A percentile compares a stretch with the other conserved stretches of the same genome.
Conservation (phyloP, 257 asterid genomes). For the Nicotiana noctiflora region DNA sequence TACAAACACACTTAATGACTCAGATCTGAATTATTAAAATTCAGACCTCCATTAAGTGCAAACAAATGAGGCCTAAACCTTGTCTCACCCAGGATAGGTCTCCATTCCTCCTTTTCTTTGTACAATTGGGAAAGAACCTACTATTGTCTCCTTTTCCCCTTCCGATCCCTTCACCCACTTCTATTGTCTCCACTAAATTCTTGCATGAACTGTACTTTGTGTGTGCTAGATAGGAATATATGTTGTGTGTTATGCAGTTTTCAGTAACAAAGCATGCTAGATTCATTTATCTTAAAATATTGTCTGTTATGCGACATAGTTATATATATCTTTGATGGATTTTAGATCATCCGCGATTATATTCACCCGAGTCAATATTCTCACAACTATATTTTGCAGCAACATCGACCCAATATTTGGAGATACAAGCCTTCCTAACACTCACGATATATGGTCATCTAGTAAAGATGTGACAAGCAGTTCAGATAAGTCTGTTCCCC, state of each 20-base stretch:
- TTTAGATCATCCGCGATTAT: conserved; percentile 11
- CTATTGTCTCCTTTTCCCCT: neutral
- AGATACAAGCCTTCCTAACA: conserved; percentile 38
- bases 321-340: neutral
- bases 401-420: conserved; percentile 61
- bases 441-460: conserved; percentile 74
- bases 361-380: conserved; percentile 54
- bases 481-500: conserved; percentile 33
- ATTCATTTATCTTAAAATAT: neutral
- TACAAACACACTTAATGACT: no score
- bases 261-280: neutral
- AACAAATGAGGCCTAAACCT: neutral
- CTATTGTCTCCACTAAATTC: neutral
- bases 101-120: neutral
- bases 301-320: neutral
- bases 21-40: no score
- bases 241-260: neutral
- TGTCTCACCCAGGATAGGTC: neutral
- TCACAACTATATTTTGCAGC: conserved; percentile 83
- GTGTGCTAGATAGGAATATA: neutral
- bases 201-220: neutral
- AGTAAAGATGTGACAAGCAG: conserved; percentile 53
- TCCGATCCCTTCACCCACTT: neutral
- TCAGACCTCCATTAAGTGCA: no score
- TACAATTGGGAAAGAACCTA: neutral